Percentiles rank a stretch among this genome's conserved stretches.
Evolutionary conservation across 2,329 filamentous ascomycete species (phyloP).

Genomic region (Macroventuria anomochaeta): DNA sequence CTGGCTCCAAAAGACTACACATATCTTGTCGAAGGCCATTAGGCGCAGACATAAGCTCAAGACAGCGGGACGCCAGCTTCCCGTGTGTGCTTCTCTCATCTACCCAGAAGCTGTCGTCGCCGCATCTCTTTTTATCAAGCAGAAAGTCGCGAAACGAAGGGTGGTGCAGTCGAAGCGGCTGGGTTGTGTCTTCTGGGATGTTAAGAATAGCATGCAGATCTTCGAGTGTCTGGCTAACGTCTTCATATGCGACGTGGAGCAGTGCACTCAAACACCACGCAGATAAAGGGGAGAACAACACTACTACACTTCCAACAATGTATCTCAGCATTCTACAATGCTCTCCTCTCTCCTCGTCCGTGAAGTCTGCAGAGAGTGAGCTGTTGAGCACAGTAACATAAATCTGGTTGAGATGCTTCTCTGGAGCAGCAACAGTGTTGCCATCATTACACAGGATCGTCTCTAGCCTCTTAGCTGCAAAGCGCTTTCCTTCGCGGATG

Average conservation of each 20-base stretch:
- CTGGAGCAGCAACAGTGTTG: not conserved
- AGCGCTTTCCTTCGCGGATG: slow-evolving; percentile 7
- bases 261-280: not conserved
- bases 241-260: not conserved
- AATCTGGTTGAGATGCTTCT: slow-evolving; percentile 14
- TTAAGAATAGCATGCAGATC: slow-evolving; percentile 32
- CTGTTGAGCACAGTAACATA: slow-evolving; percentile 17
- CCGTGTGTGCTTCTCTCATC: too few species aligned
- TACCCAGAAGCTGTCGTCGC: too few species aligned
- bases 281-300: slow-evolving; percentile 21
- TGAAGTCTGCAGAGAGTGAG: slow-evolving; percentile 1
- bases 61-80: too few species aligned
- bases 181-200: slow-evolving; percentile 28
- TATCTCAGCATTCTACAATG: slow-evolving; percentile 3
- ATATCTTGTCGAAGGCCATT: too few species aligned
- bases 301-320: slow-evolving; percentile 12
- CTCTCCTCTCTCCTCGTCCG: slow-evolving; percentile 8
- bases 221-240: slow-evolving; percentile 24
- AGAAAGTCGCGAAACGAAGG: slow-evolving; percentile 34
- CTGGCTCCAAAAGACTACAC: not conserved
- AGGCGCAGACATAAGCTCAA: too few species aligned
- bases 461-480: slow-evolving; percentile 6
- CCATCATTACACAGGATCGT: slow-evolving; percentile 2
- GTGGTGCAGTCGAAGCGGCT: slow-evolving; percentile 10
- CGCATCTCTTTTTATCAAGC: slow-evolving; percentile 17